phyloP scores from a whole-genome alignment of 306 rosid species.

The Ochetophila trinervis region DNA sequence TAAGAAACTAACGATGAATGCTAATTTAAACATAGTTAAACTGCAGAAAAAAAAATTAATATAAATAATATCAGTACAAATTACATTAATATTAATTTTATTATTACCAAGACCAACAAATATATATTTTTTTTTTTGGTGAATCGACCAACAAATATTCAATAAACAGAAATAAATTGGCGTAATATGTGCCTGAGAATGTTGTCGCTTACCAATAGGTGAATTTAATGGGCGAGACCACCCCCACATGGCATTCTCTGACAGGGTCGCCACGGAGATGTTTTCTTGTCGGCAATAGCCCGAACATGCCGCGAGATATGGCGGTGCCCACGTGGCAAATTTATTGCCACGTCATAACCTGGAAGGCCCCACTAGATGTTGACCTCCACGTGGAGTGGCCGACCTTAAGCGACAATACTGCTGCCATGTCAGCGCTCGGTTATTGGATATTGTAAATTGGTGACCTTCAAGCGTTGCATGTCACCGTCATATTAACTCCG shows the following conservation, averaged over 20 bases:
- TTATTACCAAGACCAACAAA: no score
- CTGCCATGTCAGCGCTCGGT: conserved; percentile 21
- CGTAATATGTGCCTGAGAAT: no score
- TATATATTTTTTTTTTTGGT: no score
- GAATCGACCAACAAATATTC: no score
- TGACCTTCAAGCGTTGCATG: conserved; percentile 19
- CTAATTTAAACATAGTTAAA: no score
- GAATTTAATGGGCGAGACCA: neutral
- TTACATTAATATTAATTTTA: no score
- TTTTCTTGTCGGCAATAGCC: conserved; percentile 24
- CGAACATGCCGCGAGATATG: conserved; percentile 34
- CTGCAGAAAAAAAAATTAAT: no score
- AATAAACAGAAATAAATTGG: no score
- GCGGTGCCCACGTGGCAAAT: conserved; percentile 38
- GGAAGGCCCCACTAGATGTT: conserved; percentile 24
- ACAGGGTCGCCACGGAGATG: conserved; percentile 33
- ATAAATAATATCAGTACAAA: no score
- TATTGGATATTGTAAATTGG: conserved; percentile 11
- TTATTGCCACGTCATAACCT: conserved; percentile 24
- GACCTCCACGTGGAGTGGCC: conserved; percentile 51
- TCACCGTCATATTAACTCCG: conserved; percentile 35
- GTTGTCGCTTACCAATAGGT: no score
- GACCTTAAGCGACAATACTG: conserved; percentile 17
- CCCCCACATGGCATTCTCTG: conserved; percentile 25
- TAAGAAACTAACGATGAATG: no score